phyloP scores from a whole-genome alignment of 345 rosid genomes.

The Lepidium aucheri region DNA sequence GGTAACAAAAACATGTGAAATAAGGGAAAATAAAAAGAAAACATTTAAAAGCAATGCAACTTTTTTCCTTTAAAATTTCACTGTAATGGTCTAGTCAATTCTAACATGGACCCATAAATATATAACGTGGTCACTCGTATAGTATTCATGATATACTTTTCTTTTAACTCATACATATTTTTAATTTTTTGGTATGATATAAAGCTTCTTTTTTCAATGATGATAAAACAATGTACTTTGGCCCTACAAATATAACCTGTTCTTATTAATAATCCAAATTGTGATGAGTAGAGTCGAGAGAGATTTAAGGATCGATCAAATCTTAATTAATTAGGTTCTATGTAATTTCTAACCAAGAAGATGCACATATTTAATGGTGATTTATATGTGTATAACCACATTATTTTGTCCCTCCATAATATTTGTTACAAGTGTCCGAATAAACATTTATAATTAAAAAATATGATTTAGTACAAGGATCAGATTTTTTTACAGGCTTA shows the following conservation, averaged over 20 bases:
- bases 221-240: conserved; percentile 16
- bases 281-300: conserved; percentile 2
- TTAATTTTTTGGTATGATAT: conserved; percentile 1
- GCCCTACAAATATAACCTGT: conserved; percentile 17
- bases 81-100: conserved; percentile 31
- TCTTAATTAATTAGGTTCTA: neutral
- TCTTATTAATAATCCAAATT: conserved; percentile 4
- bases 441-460: neutral
- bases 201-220: conserved; percentile 23
- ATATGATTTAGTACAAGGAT: neutral
- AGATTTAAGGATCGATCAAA: conserved; percentile 18
- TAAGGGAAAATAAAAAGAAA: conserved; percentile 1
- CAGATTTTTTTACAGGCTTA: too few relatives aligned
- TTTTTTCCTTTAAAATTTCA: conserved; percentile 15
- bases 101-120: conserved; percentile 30
- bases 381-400: neutral
- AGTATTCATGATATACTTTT: conserved; percentile 25
- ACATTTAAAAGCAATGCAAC: conserved; percentile 19
- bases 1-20: neutral
- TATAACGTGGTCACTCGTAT: conserved; percentile 27
- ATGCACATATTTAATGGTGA: neutral
- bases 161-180: neutral
- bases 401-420: neutral
- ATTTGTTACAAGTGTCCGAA: neutral
- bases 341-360: neutral